Percentiles rank a stretch among this genome's conserved stretches.
Evolutionary conservation across 2,329 filamentous ascomycete genomes (phyloP).

Genomic region (Corniculantispora saksenae): DNA sequence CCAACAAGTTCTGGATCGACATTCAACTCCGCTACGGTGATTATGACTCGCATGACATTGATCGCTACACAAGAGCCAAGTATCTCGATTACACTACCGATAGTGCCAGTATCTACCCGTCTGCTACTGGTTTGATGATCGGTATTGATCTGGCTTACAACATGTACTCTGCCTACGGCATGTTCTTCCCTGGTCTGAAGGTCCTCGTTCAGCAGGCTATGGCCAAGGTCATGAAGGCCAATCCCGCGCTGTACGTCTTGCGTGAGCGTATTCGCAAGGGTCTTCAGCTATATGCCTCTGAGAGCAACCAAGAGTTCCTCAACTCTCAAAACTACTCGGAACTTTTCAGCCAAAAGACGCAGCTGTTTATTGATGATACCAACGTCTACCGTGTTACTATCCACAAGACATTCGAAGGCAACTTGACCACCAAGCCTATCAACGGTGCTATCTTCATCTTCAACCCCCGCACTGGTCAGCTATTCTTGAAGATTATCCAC

Average conservation of each 20-base stretch:
- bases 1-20: slow-evolving; percentile 99
- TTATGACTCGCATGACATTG: slow-evolving; percentile 98
- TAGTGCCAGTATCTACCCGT: slow-evolving; percentile 98
- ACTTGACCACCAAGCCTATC: slow-evolving; percentile 98
- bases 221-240: slow-evolving; percentile 99
- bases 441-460: slow-evolving; percentile 99
- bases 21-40: slow-evolving; percentile 96
- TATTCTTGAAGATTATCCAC: slow-evolving; percentile 99
- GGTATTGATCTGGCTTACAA: slow-evolving; percentile 98
- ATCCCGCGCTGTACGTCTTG: slow-evolving; percentile 92
- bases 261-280: slow-evolving; percentile 98
- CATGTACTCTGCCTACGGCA: slow-evolving; percentile 94
- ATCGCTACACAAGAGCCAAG: slow-evolving; percentile 94
- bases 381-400: slow-evolving; percentile 99
- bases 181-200: slow-evolving; percentile 98
- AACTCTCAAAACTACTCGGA: slow-evolving; percentile 99
- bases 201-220: slow-evolving; percentile 95
- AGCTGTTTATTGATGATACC: slow-evolving; percentile 98
- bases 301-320: slow-evolving; percentile 98
- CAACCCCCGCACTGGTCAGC: slow-evolving; percentile 95
- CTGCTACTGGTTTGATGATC: slow-evolving; percentile 94
- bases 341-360: slow-evolving; percentile 97
- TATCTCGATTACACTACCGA: slow-evolving; percentile 99
- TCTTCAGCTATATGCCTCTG: slow-evolving; percentile 94
- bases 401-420: slow-evolving; percentile 99